Evolutionary conservation across 2,329 filamentous ascomycete species (phyloP).

Genomic region (Neonectria magnoliae): DNA sequence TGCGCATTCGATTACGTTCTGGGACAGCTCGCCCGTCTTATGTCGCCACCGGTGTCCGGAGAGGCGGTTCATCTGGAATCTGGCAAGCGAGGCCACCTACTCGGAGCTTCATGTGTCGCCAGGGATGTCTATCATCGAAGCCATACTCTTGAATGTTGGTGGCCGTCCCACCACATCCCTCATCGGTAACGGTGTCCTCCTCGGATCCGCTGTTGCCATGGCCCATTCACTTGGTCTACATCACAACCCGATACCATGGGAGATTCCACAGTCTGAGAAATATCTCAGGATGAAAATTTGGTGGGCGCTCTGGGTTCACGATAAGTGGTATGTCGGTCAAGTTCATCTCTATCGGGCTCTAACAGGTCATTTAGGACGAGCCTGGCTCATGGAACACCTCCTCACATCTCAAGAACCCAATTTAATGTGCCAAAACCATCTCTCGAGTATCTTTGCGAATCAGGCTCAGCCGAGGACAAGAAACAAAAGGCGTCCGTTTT

Average conservation of each 20-base stretch:
- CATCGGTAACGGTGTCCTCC: constrained; percentile 63
- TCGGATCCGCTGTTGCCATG: constrained; percentile 62
- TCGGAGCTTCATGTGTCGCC: constrained; percentile 68
- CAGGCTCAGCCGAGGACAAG: constrained; percentile 25
- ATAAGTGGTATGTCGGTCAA: constrained; percentile 58
- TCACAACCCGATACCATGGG: constrained; percentile 62
- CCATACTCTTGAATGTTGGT: constrained; percentile 67
- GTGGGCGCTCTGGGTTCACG: constrained; percentile 65
- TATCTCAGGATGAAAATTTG: constrained; percentile 62
- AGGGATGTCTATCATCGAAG: constrained; percentile 66
- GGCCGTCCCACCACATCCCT: constrained; percentile 69
- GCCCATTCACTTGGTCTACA: constrained; percentile 66
- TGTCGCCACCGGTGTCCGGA: constrained; percentile 62
- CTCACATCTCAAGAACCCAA: constrained; percentile 56
- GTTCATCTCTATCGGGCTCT: background rate
- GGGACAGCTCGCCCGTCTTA: constrained; percentile 59
- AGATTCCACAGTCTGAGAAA: constrained; percentile 62
- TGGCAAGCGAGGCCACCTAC: constrained; percentile 68
- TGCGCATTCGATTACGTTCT: constrained; percentile 67
- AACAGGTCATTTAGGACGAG: constrained; percentile 53
- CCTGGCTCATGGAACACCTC: constrained; percentile 63
- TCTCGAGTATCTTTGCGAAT: constrained; percentile 47
- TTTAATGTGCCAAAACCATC: constrained; percentile 60
- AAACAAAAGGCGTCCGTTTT: constrained; percentile 51
- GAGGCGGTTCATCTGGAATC: constrained; percentile 69